Base-by-base conservation (phyloP, 306 rosid species). In the Astragalus membranaceus region DNA sequence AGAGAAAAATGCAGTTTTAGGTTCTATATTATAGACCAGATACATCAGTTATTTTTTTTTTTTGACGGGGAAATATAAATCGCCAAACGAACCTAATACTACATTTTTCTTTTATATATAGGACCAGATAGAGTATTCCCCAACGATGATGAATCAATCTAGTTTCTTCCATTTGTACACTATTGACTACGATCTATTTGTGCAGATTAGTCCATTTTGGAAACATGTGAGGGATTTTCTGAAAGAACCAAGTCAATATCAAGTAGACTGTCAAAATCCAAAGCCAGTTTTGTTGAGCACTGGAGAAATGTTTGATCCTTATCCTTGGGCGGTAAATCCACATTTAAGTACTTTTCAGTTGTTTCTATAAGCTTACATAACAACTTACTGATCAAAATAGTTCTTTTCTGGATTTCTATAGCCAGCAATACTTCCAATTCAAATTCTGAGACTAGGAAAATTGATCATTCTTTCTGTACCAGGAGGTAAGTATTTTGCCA, bases 401-500 rank as follows among this genome's bases (percentile, higher is more conserved):
- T 41, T 20, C 35, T 48, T 26, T 48, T 43, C 0, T 67, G 79
- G 57, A 64, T 52, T 43, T 69, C 8, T 82, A 83, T 90, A 92
- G 98, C 96, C 96, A 6, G 95, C 95, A 16, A 86, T 88, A 79
- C 81, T 89, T 80, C 96, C 95, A 11, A 88, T 92, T 72, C 95
- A 92, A 81, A 88, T 88, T 35, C 81, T 92, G 50, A 85, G 95
- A 73, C 30, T 92, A 78, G 98, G 98, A 74, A 85, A 92, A 11
- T 74, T 89, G 62, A 79, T 92, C 76, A 85, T 92, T 78, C 92
- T 92, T 67, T 87, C 95, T 51, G 95, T 92, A 55, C 98, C 98
- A 2, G 96, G 96, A 85, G 98, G 95, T 92, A 76, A 55, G 88
- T 75, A 60, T 65, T 67, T 66, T 70, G 52, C 10, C 16, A 12